Percentiles rank a stretch among this genome's conserved stretches.
Evolutionary conservation across 2,329 filamentous ascomycete genomes (phyloP).

Genomic region (Aspergillus neoniger): DNA sequence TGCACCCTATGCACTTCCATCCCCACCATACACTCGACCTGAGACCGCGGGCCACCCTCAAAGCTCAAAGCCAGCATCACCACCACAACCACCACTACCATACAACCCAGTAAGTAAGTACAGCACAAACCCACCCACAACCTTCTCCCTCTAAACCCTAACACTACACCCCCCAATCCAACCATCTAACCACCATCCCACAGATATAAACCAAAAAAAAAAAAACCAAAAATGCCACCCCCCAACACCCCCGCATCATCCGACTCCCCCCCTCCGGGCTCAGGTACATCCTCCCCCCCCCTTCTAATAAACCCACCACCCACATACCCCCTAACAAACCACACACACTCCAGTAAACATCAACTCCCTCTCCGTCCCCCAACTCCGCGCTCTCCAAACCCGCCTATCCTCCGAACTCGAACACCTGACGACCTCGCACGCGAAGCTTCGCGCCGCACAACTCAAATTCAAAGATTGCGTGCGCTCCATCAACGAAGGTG

Average conservation of each 20-base stretch:
- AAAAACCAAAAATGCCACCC: slow-evolving; percentile 26
- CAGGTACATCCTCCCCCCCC: slow-evolving; percentile 18
- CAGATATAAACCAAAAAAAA: background rate
- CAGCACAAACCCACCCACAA: background rate
- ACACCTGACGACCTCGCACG: slow-evolving; percentile 86
- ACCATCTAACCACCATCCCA: background rate
- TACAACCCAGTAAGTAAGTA: background rate
- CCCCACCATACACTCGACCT: too few relatives aligned
- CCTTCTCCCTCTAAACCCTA: background rate
- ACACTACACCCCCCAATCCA: too few relatives aligned
- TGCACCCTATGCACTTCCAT: too few relatives aligned
- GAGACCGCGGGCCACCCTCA: too few relatives aligned
- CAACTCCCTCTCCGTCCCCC: slow-evolving; percentile 75
- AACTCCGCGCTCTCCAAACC: slow-evolving; percentile 89
- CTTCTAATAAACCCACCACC: background rate
- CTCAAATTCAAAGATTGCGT: slow-evolving; percentile 90
- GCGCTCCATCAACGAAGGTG: slow-evolving; percentile 67
- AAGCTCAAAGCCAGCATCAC: too few relatives aligned
- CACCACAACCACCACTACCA: slow-evolving; percentile 1
- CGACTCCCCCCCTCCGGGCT: slow-evolving; percentile 19
- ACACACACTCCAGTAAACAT: slow-evolving; percentile 58
- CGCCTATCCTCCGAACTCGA: slow-evolving; percentile 95
- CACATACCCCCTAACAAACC: too few relatives aligned
- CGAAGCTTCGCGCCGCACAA: slow-evolving; percentile 86
- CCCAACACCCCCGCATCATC: slow-evolving; percentile 32